phyloP scores from a whole-genome alignment of 345 rosid species.

The Draba incana region DNA sequence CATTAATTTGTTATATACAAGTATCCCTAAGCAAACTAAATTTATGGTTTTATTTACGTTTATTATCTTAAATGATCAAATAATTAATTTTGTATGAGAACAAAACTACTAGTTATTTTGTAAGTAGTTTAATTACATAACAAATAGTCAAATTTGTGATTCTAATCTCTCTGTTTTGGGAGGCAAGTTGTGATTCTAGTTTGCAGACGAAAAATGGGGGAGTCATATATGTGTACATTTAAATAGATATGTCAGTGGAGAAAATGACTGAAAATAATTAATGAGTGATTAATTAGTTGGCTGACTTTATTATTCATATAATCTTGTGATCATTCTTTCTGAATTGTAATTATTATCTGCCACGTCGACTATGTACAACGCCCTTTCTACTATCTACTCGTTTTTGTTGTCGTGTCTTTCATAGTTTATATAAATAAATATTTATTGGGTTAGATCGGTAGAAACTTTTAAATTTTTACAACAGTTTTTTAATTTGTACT shows the following conservation, averaged over 20 bases:
- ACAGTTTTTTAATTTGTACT: too few relatives aligned
- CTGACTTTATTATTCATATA: constrained; percentile 29
- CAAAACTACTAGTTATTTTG: neutral
- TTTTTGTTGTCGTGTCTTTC: too few relatives aligned
- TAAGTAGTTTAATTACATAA: too few relatives aligned
- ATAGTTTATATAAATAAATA: too few relatives aligned
- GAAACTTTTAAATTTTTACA: too few relatives aligned
- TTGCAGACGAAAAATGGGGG: neutral
- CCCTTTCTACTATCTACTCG: neutral
- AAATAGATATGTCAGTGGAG: constrained; percentile 22
- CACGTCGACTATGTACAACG: constrained; percentile 24
- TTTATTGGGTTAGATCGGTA: too few relatives aligned
- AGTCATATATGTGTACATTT: constrained; percentile 4
- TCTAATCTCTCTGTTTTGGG: neutral
- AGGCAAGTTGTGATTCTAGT: constrained; percentile 15
- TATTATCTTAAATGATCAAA: neutral
- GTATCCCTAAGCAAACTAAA: constrained; percentile 10
- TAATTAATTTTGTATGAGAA: neutral
- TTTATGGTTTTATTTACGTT: too few relatives aligned
- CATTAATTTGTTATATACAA: constrained; percentile 10
- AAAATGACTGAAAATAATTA: constrained; percentile 31
- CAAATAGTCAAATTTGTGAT: constrained; percentile 6
- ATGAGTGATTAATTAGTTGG: constrained; percentile 37
- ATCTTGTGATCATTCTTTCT: constrained; percentile 20
- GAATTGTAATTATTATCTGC: constrained; percentile 13